Percentiles rank a stretch among this genome's conserved stretches.
These are phyloP conservation scores for Calocybe cyanea DNA, from an alignment of 768 basidiomycete species.

Conservation along the genomic window DNA sequence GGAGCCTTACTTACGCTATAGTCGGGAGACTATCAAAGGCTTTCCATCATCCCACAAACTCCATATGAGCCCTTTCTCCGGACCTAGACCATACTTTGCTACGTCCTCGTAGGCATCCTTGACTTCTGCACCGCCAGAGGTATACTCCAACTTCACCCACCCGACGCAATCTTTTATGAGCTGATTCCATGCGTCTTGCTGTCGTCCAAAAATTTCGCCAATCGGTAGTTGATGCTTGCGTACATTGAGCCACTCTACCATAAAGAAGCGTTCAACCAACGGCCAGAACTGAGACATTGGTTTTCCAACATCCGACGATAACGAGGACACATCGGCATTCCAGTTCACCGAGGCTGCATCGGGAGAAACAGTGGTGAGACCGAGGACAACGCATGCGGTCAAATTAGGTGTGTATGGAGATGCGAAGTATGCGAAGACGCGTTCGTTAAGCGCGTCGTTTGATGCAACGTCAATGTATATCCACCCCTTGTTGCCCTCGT, in stretches of 20 bases:
- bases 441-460: constrained; percentile 44
- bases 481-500: constrained; percentile 33
- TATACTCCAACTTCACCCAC: constrained; percentile 54
- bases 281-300: constrained; percentile 27
- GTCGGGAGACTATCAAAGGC: constrained; percentile 6
- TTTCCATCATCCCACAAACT: constrained; percentile 51
- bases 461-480: constrained; percentile 66
- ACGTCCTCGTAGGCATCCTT: constrained; percentile 45
- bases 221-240: constrained; percentile 46
- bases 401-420: constrained; percentile 33
- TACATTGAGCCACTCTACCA: constrained; percentile 62
- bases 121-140: constrained; percentile 44
- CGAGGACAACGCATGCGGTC: constrained; percentile 43
- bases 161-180: constrained; percentile 50
- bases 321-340: constrained; percentile 31
- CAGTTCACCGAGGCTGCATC: constrained; percentile 30
- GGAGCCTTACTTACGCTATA: constrained; percentile 7
- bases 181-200: constrained; percentile 54
- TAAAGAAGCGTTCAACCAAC: constrained; percentile 55
- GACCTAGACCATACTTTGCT: constrained; percentile 42
- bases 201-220: constrained; percentile 43
- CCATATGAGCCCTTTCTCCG: constrained; percentile 59
- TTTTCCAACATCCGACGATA: constrained; percentile 1
- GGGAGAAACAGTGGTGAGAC: constrained; percentile 54
- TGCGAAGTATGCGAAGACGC: constrained; percentile 38